phyloP scores from a whole-genome alignment of 116 monocot genomes.

The Phalaenopsis hybrid region DNA sequence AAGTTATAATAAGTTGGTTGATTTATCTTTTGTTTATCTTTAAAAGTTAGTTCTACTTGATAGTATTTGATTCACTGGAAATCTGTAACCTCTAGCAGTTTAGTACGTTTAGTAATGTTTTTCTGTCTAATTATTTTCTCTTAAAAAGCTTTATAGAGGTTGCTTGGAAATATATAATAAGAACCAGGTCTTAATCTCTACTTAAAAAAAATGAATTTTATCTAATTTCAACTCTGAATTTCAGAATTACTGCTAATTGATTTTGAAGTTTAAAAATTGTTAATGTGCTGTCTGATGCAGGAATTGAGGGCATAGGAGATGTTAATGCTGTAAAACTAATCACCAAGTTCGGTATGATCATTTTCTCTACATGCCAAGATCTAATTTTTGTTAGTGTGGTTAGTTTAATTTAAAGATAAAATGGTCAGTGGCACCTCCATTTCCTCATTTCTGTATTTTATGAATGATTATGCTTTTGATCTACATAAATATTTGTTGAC shows the following conservation, averaged over 20 bases:
- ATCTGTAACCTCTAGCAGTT: neutral
- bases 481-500: neutral
- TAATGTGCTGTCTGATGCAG: conserved; percentile 36
- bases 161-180: neutral
- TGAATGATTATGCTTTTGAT: neutral
- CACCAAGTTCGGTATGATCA: conserved; percentile 69
- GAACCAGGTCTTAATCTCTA: neutral
- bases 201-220: neutral
- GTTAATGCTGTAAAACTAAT: conserved; percentile 76
- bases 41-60: neutral
- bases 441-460: neutral
- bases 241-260: neutral
- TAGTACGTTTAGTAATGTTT: neutral
- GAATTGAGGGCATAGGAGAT: conserved; percentile 82
- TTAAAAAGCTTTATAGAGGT: neutral
- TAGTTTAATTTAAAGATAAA: neutral
- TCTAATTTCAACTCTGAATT: neutral
- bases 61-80: neutral
- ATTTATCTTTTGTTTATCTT: neutral
- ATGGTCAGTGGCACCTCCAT: neutral
- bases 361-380: neutral
- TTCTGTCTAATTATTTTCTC: neutral
- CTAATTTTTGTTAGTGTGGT: neutral
- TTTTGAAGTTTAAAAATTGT: neutral
- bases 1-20: neutral